Evolutionary conservation across 2,329 filamentous ascomycete genomes (phyloP), one percentile per base, ranked within the genome.

Genomic region (Dactylonectria estremocensis): DNA sequence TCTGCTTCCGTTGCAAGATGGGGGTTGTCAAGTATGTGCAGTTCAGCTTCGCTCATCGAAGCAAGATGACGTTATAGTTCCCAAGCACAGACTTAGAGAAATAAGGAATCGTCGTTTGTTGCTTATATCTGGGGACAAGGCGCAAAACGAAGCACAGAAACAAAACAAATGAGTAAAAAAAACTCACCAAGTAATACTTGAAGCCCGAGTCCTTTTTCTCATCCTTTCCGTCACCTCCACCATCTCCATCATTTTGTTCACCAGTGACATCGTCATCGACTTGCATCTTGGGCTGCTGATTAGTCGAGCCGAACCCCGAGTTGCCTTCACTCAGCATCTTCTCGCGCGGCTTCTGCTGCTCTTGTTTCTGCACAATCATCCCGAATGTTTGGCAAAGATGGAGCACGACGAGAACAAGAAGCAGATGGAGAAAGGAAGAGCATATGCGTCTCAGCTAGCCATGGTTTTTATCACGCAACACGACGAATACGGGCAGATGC

Each of bases 131-230:
- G n/a, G 14, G 43, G 24, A 28, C 24, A 28, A 20, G 43, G 35
- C 57, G 48, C 37, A 57, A 43, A 18, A n/a, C 11, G 24, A 28
- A 28, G 16, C 10, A 48, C 13, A 28, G 24, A 28, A 28, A 3
- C 24, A 3, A 9, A 18, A 28, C 24, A 28, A 28, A 28, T 28
- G 24, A 22, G 11, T 45, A 14, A 6, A 43, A 57, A 9, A 37
- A 55, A 69, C 72, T 45, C 45, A 74, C 77, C 50, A 76, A 11
- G 18, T 74, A 77, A 37, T 75, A 76, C n/a, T 70, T 72, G 64
- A 78, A 75, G 58, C 76, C 70, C 3, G 73, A 66, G 7, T 67
- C 58, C 22, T 75, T 64, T 35, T 72, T 56, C 5, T 68, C 54
- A 11, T 50, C 35, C 1, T n/a, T 37, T 28, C 66, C 62, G 14